A percentile compares a stretch with the other conserved stretches of the same genome.
These are phyloP conservation scores for Lactarius hatsudake DNA, from an alignment of 768 basidiomycete genomes.

Conservation along the genomic window DNA sequence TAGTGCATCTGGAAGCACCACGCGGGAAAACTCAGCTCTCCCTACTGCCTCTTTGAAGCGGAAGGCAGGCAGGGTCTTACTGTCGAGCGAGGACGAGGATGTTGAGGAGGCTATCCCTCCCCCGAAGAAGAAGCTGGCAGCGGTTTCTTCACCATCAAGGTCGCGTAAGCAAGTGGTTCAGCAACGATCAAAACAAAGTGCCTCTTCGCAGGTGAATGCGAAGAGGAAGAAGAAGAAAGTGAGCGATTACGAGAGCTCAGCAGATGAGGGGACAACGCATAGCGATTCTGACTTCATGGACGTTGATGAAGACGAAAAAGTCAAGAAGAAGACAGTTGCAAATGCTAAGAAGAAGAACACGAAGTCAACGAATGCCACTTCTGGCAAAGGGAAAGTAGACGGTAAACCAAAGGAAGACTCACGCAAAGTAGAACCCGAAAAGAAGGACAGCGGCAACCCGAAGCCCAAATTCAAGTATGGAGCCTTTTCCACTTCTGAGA, in stretches of 20 bases:
- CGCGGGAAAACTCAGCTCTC: constrained; percentile 1
- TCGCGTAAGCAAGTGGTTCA: not conserved
- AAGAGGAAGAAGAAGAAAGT: constrained; percentile 35
- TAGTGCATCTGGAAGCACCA: constrained; percentile 8
- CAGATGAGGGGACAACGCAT: constrained; percentile 31
- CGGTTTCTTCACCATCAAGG: not conserved
- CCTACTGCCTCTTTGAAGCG: constrained; percentile 28
- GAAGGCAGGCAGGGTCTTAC: constrained; percentile 3
- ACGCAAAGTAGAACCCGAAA: constrained; percentile 17
- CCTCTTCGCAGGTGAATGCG: constrained; percentile 28
- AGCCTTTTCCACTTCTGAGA: not conserved
- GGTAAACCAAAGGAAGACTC: constrained; percentile 27
- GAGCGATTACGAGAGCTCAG: constrained; percentile 35
- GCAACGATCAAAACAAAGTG: constrained; percentile 21
- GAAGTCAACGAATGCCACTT: not conserved
- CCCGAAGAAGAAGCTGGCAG: constrained; percentile 22
- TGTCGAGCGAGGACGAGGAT: constrained; percentile 26
- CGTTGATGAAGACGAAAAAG: constrained; percentile 27
- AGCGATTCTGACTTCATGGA: constrained; percentile 28
- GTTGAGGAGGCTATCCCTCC: constrained; percentile 19
- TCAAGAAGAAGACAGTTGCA: constrained; percentile 23
- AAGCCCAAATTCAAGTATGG: constrained; percentile 41
- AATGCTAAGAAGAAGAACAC: constrained; percentile 26
- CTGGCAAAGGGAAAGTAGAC: not conserved
- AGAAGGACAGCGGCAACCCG: constrained; percentile 29